These are phyloP conservation scores for Physocladia obscura DNA, from an alignment of 192 early-diverging fungal species.

Conservation along the genomic window DNA sequence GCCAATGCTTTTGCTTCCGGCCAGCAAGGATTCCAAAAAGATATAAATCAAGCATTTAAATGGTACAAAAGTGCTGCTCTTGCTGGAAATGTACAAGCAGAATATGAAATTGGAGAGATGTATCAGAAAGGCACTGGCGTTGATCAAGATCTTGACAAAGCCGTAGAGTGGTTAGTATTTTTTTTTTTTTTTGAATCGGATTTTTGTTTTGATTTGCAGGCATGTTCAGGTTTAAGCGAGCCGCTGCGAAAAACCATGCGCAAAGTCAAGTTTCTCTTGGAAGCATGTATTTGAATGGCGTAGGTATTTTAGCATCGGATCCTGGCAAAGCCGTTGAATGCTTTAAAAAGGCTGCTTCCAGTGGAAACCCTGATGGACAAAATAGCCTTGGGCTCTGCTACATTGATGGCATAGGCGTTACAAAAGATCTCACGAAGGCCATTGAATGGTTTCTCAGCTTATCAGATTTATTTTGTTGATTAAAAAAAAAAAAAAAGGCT, in stretches of 20 bases:
- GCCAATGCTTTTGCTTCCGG: too few species aligned
- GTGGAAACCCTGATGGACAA: neutral
- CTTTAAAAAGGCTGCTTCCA: neutral
- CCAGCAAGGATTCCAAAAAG: too few species aligned
- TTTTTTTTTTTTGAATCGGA: too few species aligned
- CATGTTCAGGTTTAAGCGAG: neutral
- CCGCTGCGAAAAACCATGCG: neutral
- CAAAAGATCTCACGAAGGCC: neutral
- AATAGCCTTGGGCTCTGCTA: neutral
- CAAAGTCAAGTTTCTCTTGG: neutral
- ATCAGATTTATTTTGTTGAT: neutral
- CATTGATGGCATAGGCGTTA: neutral
- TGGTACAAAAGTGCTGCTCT: too few species aligned
- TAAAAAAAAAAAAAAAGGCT: too few species aligned
- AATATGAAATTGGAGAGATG: neutral
- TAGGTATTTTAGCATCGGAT: neutral
- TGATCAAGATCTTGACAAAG: neutral
- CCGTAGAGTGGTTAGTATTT: conserved; percentile 1
- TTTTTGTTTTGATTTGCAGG: neutral
- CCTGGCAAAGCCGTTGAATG: conserved; percentile 29
- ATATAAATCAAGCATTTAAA: too few species aligned
- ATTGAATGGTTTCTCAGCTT: neutral
- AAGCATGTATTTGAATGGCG: neutral
- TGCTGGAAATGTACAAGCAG: too few species aligned
- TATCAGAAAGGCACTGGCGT: neutral